Base-by-base conservation (phyloP, 768 basidiomycete genomes). In the Glaciozyma antarctica region DNA sequence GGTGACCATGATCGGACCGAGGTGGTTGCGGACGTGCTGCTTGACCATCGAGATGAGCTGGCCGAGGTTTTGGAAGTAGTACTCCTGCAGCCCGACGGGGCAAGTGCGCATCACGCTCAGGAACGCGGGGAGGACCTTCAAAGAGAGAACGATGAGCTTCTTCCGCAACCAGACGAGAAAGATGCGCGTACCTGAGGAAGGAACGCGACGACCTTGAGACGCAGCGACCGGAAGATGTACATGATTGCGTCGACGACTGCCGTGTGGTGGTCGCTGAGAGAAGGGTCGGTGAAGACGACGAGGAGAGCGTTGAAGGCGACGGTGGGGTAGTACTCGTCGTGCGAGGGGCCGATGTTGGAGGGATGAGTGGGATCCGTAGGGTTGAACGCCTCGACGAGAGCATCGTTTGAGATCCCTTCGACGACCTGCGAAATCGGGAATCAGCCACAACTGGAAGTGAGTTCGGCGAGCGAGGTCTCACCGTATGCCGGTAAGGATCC, bases 141-240 rank as follows among this genome's bases (percentile, higher is more conserved):
- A 61, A 13, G 45, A 1, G 24, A 4, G 7, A 16, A 10, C 19
- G 22, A 10, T 59, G 19, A 32, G 17, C 12, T 7, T 47, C 21
- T 53, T 19, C 22, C 34, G 17, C 19, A 17, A 3, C 26, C 4
- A 32, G 15, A 21, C 21, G 22, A 16, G 28, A 49, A 22, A 15
- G 47, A 22, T 8, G 51, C 17, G 52, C 76, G 58, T 74, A 91
- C 90, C 81, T 95, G 92, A 52, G 94, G 89, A 30, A 99, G 78
- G 78, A 97, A 98, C 2, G 88, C 84, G 24, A 94, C 92, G 76
- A 91, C 95, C 81, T 93, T 92, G 74, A 98, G 78, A 19, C 94
- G 92, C 74, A 98, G 93, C 0, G 92, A 95, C 77, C 93, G 92
- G 82, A 98, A 99, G 66, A 99, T 98, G 54, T 90, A 87, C 90